Evolutionary conservation across 768 basidiomycete genomes (phyloP).

Genomic region (Suillus subluteus): DNA sequence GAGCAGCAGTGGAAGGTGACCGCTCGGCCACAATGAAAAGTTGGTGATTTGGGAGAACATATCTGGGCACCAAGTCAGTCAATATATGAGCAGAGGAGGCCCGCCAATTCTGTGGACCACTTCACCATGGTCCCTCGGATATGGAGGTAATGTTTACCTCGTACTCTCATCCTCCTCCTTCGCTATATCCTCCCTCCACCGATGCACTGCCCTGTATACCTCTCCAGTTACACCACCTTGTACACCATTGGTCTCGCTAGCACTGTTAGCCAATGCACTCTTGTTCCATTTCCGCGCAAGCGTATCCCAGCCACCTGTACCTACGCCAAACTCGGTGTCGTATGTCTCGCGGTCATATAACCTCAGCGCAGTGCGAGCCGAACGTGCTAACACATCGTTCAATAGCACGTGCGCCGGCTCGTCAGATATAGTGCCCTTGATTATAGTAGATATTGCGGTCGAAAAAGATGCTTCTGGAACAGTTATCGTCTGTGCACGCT

Average conservation of each 20-base stretch:
- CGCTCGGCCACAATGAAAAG: conserved; percentile 75
- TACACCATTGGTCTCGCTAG: conserved; percentile 35
- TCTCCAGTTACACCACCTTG: conserved; percentile 49
- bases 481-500: conserved; percentile 49
- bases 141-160: conserved; percentile 48
- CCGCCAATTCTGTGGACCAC: not conserved
- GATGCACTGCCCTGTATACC: conserved; percentile 74
- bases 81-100: not conserved
- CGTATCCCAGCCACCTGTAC: conserved; percentile 76
- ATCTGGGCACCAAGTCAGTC: conserved; percentile 43
- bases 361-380: conserved; percentile 75
- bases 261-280: conserved; percentile 43
- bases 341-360: conserved; percentile 73
- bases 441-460: conserved; percentile 28
- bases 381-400: conserved; percentile 68
- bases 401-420: conserved; percentile 47
- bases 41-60: conserved; percentile 75
- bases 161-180: conserved; percentile 87
- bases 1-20: conserved; percentile 66
- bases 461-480: conserved; percentile 37
- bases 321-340: conserved; percentile 64
- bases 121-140: not conserved
- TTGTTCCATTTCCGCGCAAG: conserved; percentile 87
- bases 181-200: conserved; percentile 81
- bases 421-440: conserved; percentile 21